phyloP scores from a whole-genome alignment of 2,329 filamentous ascomycete genomes.

The Mycosphaerelloides madeirae region DNA sequence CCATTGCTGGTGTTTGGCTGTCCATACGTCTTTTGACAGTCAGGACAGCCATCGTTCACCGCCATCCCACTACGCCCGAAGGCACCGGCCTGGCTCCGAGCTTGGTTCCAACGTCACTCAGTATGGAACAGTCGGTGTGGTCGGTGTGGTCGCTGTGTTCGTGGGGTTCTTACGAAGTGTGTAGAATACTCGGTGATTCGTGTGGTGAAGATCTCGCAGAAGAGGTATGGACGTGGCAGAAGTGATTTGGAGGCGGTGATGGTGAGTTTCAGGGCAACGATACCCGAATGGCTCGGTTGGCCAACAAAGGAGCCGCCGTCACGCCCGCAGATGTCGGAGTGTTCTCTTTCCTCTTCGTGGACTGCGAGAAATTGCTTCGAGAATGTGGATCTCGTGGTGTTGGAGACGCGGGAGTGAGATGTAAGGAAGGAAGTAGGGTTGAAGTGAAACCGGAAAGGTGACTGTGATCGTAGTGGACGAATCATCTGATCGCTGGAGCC shows the following conservation, averaged over 20 bases:
- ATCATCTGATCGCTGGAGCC: not conserved
- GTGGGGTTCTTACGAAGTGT: not conserved
- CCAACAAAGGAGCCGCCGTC: constrained; percentile 10
- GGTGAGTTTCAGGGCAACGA: constrained; percentile 15
- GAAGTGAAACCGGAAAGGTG: too few species aligned
- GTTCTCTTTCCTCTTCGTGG: not conserved
- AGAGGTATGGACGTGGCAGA: not conserved
- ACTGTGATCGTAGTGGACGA: not conserved
- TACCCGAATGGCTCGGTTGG: constrained; percentile 13
- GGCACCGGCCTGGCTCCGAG: constrained; percentile 22
- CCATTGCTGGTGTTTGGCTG: constrained; percentile 9
- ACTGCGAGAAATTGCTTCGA: not conserved
- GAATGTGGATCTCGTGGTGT: too few species aligned
- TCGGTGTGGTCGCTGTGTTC: not conserved
- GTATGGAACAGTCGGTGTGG: not conserved
- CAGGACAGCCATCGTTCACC: constrained; percentile 19
- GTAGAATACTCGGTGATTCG: too few species aligned
- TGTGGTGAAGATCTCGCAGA: not conserved
- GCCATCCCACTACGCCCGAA: constrained; percentile 24
- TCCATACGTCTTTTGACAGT: constrained; percentile 14
- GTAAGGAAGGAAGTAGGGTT: too few species aligned
- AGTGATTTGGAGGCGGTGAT: not conserved
- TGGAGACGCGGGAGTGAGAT: too few species aligned
- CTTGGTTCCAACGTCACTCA: constrained; percentile 2
- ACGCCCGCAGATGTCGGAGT: not conserved